These are phyloP conservation scores for Gliomastix tumulicola DNA, from an alignment of 2,329 filamentous ascomycete genomes.

Conservation along the genomic window DNA sequence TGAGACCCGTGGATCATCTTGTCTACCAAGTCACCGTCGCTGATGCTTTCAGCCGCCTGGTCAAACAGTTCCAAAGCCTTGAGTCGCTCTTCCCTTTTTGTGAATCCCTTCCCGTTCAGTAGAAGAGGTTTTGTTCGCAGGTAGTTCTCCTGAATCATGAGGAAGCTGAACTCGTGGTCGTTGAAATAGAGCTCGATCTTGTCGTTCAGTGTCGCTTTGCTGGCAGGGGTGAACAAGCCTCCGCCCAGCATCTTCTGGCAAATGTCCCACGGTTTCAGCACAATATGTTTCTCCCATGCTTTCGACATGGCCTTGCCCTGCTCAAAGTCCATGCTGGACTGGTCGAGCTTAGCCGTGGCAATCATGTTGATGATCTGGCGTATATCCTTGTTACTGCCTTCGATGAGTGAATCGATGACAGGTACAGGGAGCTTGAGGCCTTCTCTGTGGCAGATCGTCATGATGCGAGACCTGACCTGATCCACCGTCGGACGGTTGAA, in stretches of 20 bases:
- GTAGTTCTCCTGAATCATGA: constrained; percentile 99
- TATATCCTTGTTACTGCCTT: constrained; percentile 93
- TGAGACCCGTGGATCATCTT: constrained; percentile 98
- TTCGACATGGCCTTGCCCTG: constrained; percentile 92
- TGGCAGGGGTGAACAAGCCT: constrained; percentile 76
- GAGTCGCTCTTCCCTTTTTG: constrained; percentile 61
- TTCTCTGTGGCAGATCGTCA: constrained; percentile 92
- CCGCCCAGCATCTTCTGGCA: constrained; percentile 85
- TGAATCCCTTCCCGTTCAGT: constrained; percentile 48
- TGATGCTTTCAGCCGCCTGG: constrained; percentile 89
- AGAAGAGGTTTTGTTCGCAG: constrained; percentile 71
- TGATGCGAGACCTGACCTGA: constrained; percentile 84
- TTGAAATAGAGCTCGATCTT: constrained; percentile 99
- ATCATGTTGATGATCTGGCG: constrained; percentile 99
- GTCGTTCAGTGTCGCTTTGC: constrained; percentile 85
- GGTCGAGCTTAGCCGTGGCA: constrained; percentile 85
- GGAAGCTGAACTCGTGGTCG: constrained; percentile 92
- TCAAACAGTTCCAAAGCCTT: constrained; percentile 84
- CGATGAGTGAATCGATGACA: constrained; percentile 88
- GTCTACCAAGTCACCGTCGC: constrained; percentile 92
- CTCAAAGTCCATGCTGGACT: constrained; percentile 72
- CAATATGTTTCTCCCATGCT: constrained; percentile 95
- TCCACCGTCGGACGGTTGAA: constrained; percentile 89
- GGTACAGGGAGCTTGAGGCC: constrained; percentile 75
- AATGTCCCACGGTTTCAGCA: constrained; percentile 98